Percentiles rank a stretch among this genome's conserved stretches.
Conservation (phyloP, 1,284 basidiomycete genomes). For the Microbotryum silenes-acaulis region DNA sequence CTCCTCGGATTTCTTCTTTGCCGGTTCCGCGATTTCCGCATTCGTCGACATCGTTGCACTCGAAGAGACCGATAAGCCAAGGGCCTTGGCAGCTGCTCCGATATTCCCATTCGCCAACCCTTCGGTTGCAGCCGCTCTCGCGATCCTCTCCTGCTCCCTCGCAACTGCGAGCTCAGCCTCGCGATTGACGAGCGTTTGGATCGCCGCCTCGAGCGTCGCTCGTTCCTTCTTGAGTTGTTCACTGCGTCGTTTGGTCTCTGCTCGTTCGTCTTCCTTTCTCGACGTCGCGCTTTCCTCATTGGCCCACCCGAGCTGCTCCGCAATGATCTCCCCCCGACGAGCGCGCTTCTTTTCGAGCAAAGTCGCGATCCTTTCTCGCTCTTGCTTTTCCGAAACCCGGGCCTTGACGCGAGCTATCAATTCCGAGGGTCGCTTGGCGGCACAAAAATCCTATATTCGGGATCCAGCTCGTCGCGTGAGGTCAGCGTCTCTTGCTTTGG, state of each 20-base stretch:
- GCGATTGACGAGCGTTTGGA: not conserved
- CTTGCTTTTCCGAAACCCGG: slow-evolving; percentile 24
- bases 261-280: too few species aligned
- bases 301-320: not conserved
- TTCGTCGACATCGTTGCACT: slow-evolving; percentile 7
- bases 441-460: slow-evolving; percentile 18
- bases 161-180: not conserved
- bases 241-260: not conserved
- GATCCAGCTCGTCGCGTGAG: not conserved
- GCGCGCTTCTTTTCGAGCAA: slow-evolving; percentile 1
- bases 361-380: slow-evolving; percentile 12
- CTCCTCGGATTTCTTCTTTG: not conserved
- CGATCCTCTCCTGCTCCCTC: not conserved
- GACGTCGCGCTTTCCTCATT: too few species aligned
- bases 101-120: slow-evolving; percentile 9
- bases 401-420: slow-evolving; percentile 21
- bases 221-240: too few species aligned
- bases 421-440: slow-evolving; percentile 20
- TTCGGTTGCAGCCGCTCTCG: slow-evolving; percentile 8
- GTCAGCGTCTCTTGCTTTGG: not conserved
- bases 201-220: too few species aligned
- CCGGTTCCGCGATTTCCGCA: not conserved
- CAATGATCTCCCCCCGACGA: not conserved
- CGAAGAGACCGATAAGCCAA: slow-evolving; percentile 10
- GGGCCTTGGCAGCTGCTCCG: slow-evolving; percentile 13